Evolutionary conservation across 1,284 basidiomycete species (phyloP), one percentile per base, ranked within the genome.

Genomic region (Moesziomyces sp.): DNA sequence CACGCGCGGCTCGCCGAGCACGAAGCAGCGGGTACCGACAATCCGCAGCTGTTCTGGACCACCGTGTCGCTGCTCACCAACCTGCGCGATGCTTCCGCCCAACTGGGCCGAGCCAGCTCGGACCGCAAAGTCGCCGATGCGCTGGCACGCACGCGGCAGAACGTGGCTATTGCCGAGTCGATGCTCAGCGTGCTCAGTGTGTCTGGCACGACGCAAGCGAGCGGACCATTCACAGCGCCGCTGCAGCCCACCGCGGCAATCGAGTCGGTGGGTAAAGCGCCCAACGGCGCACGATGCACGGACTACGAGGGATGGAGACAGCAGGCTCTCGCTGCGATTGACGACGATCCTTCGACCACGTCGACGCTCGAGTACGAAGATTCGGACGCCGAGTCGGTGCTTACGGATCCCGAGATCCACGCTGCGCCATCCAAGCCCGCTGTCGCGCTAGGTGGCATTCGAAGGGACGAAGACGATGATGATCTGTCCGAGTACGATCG

Each of bases 381-480:
- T 2, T 74, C 71, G 5, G 61, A 62, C 3, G 28, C 71, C 5
- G 65, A 68, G 10, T 74, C 71, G 3, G 47, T 65, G 40, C 58
- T 74, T 21, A 69, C 71, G 18, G 71, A 74, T 38, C 71, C 66
- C 13, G 66, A 62, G 10, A 56, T 62, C 24, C 58, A 65, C 52
- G 46, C 56, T 9, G 5, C 30, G 30, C 48, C n/a, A 23, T 42
- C 44, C 5, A 46, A 19, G 24, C 52, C 24, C 46, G 18, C 7
- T 54, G 51, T 10, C 3, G 30, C 30, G 30, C 49, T 62, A 6
- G 61, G 47, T 28, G 68, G 48, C 26, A 23, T 62, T 47, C 53
- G 46, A 34, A 40, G 19, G 19, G 10, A 44, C 21, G 44, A 43
- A 0, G 43, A 58, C 18, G 55, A 62, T 19, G 52, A 46, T 14